A percentile compares a stretch with the other conserved stretches of the same genome.
phyloP scores from a whole-genome alignment of 176 grass and related monocot species.

The Oryza brachyantha region DNA sequence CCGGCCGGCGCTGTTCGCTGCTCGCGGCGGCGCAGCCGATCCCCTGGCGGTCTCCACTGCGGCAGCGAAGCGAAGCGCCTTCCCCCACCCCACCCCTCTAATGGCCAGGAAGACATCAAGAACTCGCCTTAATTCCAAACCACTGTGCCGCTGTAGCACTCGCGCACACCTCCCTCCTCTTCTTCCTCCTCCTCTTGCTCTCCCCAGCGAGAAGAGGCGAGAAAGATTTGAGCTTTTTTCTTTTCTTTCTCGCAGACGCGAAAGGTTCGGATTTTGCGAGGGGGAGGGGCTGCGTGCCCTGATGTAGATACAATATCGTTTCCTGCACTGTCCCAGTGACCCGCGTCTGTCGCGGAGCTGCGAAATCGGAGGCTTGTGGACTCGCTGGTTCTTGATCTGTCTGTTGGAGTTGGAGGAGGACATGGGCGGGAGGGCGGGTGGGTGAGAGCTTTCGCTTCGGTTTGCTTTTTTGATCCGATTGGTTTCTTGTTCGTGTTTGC shows the following conservation, averaged over 20 bases:
- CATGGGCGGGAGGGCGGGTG: background rate
- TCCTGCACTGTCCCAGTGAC: background rate
- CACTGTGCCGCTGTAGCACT: conserved; percentile 34
- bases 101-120: conserved; percentile 25
- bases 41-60: conserved; percentile 29
- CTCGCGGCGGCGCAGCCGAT: background rate
- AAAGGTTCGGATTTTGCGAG: background rate
- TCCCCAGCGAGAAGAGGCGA: background rate
- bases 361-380: background rate
- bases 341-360: background rate
- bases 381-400: conserved; percentile 17
- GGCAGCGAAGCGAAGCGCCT: background rate
- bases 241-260: background rate
- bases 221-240: background rate
- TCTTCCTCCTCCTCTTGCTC: background rate
- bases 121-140: conserved; percentile 44
- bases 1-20: background rate
- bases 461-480: conserved; percentile 2
- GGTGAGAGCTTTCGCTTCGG: conserved; percentile 9
- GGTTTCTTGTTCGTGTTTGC: background rate
- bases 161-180: background rate
- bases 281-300: background rate
- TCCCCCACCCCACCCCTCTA: no score
- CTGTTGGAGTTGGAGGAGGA: conserved; percentile 5
- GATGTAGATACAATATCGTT: conserved; percentile 48